Conservation (phyloP, 176 grass and related monocot genomes). For the Avena sativa region DNA sequence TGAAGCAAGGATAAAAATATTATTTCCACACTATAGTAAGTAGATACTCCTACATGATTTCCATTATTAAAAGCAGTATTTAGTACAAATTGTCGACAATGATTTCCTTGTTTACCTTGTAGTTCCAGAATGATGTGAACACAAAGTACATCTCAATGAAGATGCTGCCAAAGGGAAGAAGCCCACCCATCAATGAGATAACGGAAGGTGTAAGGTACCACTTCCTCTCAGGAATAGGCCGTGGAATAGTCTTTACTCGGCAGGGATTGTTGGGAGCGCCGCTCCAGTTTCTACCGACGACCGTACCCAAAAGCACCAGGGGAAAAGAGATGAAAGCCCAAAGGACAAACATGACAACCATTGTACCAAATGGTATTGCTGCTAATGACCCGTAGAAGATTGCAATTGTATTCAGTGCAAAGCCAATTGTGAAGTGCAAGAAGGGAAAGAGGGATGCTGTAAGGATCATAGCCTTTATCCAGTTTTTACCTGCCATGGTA, state of each 20-base stretch:
- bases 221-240: slow-evolving; percentile 93
- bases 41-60: neutral
- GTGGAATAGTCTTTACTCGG: slow-evolving; percentile 97
- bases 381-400: slow-evolving; percentile 96
- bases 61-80: neutral
- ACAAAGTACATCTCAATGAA: slow-evolving; percentile 99
- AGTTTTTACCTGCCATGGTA: slow-evolving; percentile 84
- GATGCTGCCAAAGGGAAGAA: slow-evolving; percentile 97
- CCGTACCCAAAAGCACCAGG: slow-evolving; percentile 86
- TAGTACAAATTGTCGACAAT: slow-evolving; percentile 7
- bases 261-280: slow-evolving; percentile 97
- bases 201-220: slow-evolving; percentile 97
- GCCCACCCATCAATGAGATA: slow-evolving; percentile 89
- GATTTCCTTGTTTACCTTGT: slow-evolving; percentile 71
- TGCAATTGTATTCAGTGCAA: slow-evolving; percentile 88
- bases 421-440: slow-evolving; percentile 90
- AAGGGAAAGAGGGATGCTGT: slow-evolving; percentile 95
- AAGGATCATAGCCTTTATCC: slow-evolving; percentile 97
- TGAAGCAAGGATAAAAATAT: neutral
- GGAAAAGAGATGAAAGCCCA: slow-evolving; percentile 99
- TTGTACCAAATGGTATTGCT: slow-evolving; percentile 95
- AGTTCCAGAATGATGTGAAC: slow-evolving; percentile 99
- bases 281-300: slow-evolving; percentile 94
- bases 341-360: slow-evolving; percentile 93
- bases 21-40: neutral